Percentiles rank a stretch among this genome's conserved stretches.
Conservation (phyloP, 768 basidiomycete genomes). For the Hypholoma sublateritium region DNA sequence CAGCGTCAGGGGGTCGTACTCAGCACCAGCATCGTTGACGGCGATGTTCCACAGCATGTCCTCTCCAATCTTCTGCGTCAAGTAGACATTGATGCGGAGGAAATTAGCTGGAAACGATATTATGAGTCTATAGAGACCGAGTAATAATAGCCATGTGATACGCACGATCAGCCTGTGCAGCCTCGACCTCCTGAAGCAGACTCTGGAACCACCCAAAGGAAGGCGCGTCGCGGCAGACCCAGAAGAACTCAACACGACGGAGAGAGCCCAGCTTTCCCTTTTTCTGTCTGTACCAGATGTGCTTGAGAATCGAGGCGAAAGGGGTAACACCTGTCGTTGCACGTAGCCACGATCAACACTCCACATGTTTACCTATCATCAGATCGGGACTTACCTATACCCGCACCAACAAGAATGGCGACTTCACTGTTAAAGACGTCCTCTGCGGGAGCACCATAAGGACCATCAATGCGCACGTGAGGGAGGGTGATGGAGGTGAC, state of each 20-base stretch:
- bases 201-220: conserved; percentile 98
- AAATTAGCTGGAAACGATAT: conserved; percentile 66
- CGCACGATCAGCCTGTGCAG: conserved; percentile 86
- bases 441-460: conserved; percentile 91
- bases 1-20: conserved; percentile 87
- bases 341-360: background rate
- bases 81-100: conserved; percentile 87
- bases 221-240: conserved; percentile 92
- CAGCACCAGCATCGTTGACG: conserved; percentile 81
- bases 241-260: conserved; percentile 91
- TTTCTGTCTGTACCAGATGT: conserved; percentile 93
- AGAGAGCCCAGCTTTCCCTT: conserved; percentile 75
- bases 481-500: conserved; percentile 58
- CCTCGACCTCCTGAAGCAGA: conserved; percentile 84
- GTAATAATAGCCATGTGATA: conserved; percentile 12
- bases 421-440: conserved; percentile 87
- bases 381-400: conserved; percentile 64
- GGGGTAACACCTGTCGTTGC: conserved; percentile 74
- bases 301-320: conserved; percentile 92
- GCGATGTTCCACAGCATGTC: conserved; percentile 93
- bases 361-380: background rate
- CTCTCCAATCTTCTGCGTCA: conserved; percentile 82
- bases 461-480: conserved; percentile 79
- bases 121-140: conserved; percentile 11
- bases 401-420: conserved; percentile 89